Evolutionary conservation across 805 yeast species (phyloP).

Genomic region (Candida awuae): DNA sequence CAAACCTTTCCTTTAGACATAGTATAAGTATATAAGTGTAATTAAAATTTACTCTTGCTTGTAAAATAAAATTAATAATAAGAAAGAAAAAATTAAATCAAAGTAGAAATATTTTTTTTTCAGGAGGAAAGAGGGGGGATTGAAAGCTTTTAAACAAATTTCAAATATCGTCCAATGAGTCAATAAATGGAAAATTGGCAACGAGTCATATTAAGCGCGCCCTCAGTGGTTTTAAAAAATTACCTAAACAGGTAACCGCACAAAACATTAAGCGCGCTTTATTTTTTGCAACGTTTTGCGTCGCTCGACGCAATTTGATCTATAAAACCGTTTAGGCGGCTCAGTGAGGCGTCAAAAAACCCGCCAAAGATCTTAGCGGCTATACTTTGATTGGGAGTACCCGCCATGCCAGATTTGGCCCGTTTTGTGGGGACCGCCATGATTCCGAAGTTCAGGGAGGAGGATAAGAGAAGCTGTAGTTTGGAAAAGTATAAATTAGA

Average conservation of each 20-base stretch:
- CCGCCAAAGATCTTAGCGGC: no score
- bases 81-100: neutral
- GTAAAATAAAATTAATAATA: neutral
- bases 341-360: no score
- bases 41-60: slow-evolving; percentile 2
- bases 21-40: slow-evolving; percentile 9
- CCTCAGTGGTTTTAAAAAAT: slow-evolving; percentile 1
- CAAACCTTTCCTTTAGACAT: slow-evolving; percentile 99
- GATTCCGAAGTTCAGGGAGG: no score
- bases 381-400: no score
- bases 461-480: no score
- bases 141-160: neutral
- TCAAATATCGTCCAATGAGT: neutral
- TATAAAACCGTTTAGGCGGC: no score
- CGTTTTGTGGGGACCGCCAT: no score
- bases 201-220: slow-evolving; percentile 8
- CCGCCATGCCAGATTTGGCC: no score
- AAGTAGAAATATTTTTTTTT: slow-evolving; percentile 7
- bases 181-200: slow-evolving; percentile 1
- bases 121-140: slow-evolving; percentile 1
- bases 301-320: neutral
- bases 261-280: neutral
- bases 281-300: no score
- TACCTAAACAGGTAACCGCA: slow-evolving; percentile 1
- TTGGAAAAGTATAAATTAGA: no score